phyloP scores from a whole-genome alignment of 73 alveolate species.

The Uronychia binucleata region DNA sequence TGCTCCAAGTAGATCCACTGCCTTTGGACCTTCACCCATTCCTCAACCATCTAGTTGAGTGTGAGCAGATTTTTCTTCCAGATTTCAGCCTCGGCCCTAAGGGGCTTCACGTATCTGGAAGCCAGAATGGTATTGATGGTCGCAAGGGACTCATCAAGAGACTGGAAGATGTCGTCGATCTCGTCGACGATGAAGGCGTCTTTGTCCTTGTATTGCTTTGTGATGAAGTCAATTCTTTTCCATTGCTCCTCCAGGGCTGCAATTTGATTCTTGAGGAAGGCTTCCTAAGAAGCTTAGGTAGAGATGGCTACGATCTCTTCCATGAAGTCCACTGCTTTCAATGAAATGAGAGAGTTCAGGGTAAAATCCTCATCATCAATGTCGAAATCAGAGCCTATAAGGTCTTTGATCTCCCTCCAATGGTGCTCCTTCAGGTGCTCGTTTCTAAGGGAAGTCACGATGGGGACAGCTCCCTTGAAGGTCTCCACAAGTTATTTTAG shows the following conservation, averaged over 20 bases:
- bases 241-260: conserved; percentile 63
- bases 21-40: conserved; percentile 95
- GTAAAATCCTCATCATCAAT: conserved; percentile 75
- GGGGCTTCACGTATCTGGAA: conserved; percentile 90
- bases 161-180: conserved; percentile 91
- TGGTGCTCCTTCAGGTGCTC: conserved; percentile 74
- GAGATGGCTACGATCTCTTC: conserved; percentile 76
- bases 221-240: conserved; percentile 76
- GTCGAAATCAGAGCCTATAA: conserved; percentile 78
- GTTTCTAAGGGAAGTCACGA: conserved; percentile 81
- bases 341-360: conserved; percentile 61
- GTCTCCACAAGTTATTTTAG: conserved; percentile 77
- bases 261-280: conserved; percentile 55
- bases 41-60: conserved; percentile 90
- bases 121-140: conserved; percentile 88
- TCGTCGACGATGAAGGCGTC: conserved; percentile 91
- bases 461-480: conserved; percentile 88
- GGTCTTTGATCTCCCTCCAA: conserved; percentile 81
- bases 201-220: conserved; percentile 67
- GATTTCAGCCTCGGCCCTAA: conserved; percentile 93
- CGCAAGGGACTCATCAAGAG: conserved; percentile 95
- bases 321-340: conserved; percentile 68
- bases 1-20: conserved; percentile 98
- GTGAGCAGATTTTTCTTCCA: conserved; percentile 88
- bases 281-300: conserved; percentile 86